phyloP scores from a whole-genome alignment of 2,329 filamentous ascomycete genomes.

The Ceratocystiopsis sp. region DNA sequence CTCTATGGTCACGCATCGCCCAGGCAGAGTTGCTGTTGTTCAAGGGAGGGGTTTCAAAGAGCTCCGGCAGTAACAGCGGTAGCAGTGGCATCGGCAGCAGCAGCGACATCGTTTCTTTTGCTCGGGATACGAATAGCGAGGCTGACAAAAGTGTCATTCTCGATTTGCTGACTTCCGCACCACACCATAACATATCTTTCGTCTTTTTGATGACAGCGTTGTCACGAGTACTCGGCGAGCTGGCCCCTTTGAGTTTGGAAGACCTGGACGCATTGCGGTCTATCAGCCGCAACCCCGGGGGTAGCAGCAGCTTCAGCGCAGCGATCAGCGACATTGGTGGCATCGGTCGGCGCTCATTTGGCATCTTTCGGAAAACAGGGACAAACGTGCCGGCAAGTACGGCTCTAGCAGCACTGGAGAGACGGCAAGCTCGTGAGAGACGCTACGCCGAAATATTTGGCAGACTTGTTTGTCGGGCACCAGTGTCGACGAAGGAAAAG shows the following conservation, averaged over 20 bases:
- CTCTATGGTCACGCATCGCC: slow-evolving; percentile 55
- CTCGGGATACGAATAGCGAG: slow-evolving; percentile 14
- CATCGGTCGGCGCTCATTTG: slow-evolving; percentile 23
- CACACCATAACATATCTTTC: slow-evolving; percentile 76
- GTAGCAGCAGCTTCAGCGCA: slow-evolving; percentile 4
- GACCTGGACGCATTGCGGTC: slow-evolving; percentile 19
- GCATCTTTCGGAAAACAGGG: slow-evolving; percentile 11
- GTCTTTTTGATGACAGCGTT: slow-evolving; percentile 74
- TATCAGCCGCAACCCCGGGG: background rate
- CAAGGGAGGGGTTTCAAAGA: no score
- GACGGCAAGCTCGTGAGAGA: slow-evolving; percentile 40
- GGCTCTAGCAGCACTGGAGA: slow-evolving; percentile 24
- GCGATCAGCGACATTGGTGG: slow-evolving; percentile 6
- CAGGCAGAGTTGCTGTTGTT: slow-evolving; percentile 19
- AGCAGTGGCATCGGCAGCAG: slow-evolving; percentile 7
- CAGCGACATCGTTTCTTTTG: slow-evolving; percentile 10
- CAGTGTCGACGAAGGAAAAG: slow-evolving; percentile 22
- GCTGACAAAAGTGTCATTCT: slow-evolving; percentile 40
- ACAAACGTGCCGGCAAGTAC: background rate
- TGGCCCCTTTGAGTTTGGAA: slow-evolving; percentile 23
- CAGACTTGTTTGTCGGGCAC: slow-evolving; percentile 39
- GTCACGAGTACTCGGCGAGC: slow-evolving; percentile 30
- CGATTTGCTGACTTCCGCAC: slow-evolving; percentile 53
- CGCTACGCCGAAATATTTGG: slow-evolving; percentile 50
- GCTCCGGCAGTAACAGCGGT: slow-evolving; percentile 14